These are phyloP conservation scores for Wickerhamomyces queroliae DNA, from an alignment of 805 yeast genomes.

Conservation along the genomic window DNA sequence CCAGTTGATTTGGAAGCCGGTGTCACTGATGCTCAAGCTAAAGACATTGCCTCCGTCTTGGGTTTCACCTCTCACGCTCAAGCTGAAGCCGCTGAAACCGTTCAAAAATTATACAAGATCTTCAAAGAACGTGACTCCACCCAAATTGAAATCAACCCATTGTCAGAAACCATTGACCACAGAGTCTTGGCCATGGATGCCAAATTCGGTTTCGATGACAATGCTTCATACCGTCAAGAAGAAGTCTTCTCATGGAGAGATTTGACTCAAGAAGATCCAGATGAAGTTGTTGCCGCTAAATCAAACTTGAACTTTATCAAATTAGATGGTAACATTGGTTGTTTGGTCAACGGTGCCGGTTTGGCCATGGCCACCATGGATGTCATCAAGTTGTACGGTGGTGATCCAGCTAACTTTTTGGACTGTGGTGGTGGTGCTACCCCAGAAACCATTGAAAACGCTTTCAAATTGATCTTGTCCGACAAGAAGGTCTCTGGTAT, in stretches of 20 bases:
- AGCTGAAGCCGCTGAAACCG: conserved; percentile 82
- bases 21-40: conserved; percentile 72
- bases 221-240: conserved; percentile 90
- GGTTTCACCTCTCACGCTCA: conserved; percentile 77
- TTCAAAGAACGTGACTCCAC: conserved; percentile 92
- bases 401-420: conserved; percentile 97
- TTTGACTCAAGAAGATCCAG: conserved; percentile 94
- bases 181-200: conserved; percentile 98
- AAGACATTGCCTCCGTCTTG: conserved; percentile 68
- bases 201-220: conserved; percentile 96
- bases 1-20: conserved; percentile 73
- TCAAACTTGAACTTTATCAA: conserved; percentile 93
- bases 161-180: conserved; percentile 87
- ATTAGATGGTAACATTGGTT: conserved; percentile 97
- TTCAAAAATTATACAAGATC: conserved; percentile 82
- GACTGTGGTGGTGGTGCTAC: conserved; percentile 99
- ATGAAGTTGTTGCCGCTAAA: conserved; percentile 88
- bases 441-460: conserved; percentile 95
- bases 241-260: conserved; percentile 98
- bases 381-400: conserved; percentile 96
- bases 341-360: conserved; percentile 99
- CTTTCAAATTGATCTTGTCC: conserved; percentile 86
- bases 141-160: conserved; percentile 97
- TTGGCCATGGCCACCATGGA: conserved; percentile 99
- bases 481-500: conserved; percentile 90